A percentile compares a stretch with the other conserved stretches of the same genome.
Conservation (phyloP, 2,329 filamentous ascomycete genomes). For the Trichoderma hamatum region DNA sequence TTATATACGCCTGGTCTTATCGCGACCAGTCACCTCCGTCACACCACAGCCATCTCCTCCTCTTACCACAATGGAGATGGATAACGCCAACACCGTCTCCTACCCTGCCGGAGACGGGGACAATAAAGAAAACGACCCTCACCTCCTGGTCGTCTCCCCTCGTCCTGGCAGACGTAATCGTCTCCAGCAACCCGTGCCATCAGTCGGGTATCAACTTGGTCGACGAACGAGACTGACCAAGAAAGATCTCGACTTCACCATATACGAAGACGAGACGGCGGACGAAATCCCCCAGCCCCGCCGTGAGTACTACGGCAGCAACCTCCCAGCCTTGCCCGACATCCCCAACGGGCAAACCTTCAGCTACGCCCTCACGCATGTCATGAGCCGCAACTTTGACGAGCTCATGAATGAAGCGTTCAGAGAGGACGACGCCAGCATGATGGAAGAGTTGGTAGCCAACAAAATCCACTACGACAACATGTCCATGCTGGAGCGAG, state of each 20-base stretch:
- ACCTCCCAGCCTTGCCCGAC: conserved; percentile 17
- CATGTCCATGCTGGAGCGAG: not conserved
- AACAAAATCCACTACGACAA: not conserved
- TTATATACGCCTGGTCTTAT: no score
- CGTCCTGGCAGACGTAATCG: not conserved
- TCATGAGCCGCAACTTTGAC: not conserved
- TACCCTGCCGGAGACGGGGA: not conserved
- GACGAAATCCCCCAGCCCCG: not conserved
- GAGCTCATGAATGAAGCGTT: not conserved
- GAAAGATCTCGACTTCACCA: conserved; percentile 1
- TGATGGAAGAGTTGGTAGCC: not conserved
- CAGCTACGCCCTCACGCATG: not conserved
- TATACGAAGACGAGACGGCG: conserved; percentile 8
- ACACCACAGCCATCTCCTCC: not conserved
- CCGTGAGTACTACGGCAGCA: conserved; percentile 23
- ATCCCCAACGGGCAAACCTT: not conserved
- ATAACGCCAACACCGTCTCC: not conserved
- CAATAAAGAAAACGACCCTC: not conserved
- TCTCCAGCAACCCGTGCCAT: not conserved
- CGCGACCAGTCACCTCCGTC: no score
- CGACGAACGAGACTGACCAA: not conserved
- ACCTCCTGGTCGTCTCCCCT: not conserved
- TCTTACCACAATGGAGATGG: not conserved
- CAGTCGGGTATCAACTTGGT: not conserved
- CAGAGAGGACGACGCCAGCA: not conserved